Percentiles rank a stretch among this genome's conserved stretches.
Evolutionary conservation across 2,329 filamentous ascomycete genomes (phyloP).

Genomic region (Cladosporium sp.): DNA sequence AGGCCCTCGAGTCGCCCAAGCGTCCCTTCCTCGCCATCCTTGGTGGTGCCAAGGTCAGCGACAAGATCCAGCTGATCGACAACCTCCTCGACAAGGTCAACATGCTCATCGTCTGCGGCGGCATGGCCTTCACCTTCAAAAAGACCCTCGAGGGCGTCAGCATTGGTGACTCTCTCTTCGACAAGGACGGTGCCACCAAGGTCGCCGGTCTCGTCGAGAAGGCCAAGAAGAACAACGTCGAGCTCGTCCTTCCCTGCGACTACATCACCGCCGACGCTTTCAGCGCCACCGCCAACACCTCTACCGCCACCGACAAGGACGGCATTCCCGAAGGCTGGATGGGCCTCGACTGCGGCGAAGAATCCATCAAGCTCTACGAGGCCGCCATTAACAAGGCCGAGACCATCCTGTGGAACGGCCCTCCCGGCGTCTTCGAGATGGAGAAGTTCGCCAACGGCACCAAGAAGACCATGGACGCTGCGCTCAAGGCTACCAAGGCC

Average conservation of each 20-base stretch:
- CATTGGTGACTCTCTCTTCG: constrained; percentile 89
- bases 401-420: constrained; percentile 99
- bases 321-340: constrained; percentile 97
- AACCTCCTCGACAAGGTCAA: constrained; percentile 98
- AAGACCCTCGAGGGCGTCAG: constrained; percentile 89
- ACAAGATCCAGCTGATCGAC: constrained; percentile 99
- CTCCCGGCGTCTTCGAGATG: constrained; percentile 95
- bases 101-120: constrained; percentile 93
- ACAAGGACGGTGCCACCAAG: constrained; percentile 89
- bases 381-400: constrained; percentile 79
- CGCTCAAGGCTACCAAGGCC: constrained; percentile 70
- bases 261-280: constrained; percentile 98
- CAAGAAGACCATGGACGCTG: constrained; percentile 85
- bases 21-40: constrained; percentile 98
- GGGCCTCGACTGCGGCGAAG: constrained; percentile 89
- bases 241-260: constrained; percentile 90
- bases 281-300: constrained; percentile 73
- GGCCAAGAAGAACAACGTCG: constrained; percentile 93
- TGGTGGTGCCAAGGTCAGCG: constrained; percentile 94
- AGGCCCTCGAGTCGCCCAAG: constrained; percentile 89
- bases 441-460: constrained; percentile 90
- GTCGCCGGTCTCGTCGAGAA: constrained; percentile 85
- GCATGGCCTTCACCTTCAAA: constrained; percentile 99
- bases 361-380: constrained; percentile 86
- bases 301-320: constrained; percentile 75